A percentile compares a stretch with the other conserved stretches of the same genome.
These are phyloP conservation scores for Quercus parvula DNA, from an alignment of 306 rosid genomes.

Conservation along the genomic window DNA sequence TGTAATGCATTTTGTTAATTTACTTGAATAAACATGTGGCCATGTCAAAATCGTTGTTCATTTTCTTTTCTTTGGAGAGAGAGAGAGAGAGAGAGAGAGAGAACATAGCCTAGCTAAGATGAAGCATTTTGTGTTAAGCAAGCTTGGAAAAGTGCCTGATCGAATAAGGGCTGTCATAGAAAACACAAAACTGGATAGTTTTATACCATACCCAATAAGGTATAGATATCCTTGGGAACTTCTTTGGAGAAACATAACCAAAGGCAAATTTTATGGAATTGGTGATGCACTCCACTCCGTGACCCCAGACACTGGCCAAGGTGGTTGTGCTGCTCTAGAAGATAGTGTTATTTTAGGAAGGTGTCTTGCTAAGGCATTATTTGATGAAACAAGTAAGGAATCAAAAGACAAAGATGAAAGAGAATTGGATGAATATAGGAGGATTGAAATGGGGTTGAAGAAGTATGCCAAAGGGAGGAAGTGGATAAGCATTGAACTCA, in stretches of 20 bases:
- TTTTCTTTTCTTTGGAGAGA: slow-evolving; percentile 5
- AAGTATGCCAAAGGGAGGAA: slow-evolving; percentile 56
- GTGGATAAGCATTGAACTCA: slow-evolving; percentile 25
- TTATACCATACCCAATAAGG: slow-evolving; percentile 40
- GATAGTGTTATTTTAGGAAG: slow-evolving; percentile 64
- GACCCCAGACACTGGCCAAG: slow-evolving; percentile 67
- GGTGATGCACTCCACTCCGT: slow-evolving; percentile 71
- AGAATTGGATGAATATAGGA: slow-evolving; percentile 32
- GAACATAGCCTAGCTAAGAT: slow-evolving; percentile 29
- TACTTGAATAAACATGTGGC: no score
- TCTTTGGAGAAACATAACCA: slow-evolving; percentile 47
- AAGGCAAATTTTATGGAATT: slow-evolving; percentile 57
- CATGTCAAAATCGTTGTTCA: no score
- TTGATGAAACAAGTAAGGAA: not conserved
- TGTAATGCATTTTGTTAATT: no score
- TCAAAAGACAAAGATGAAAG: slow-evolving; percentile 10
- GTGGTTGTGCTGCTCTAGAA: slow-evolving; percentile 56
- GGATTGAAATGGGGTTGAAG: slow-evolving; percentile 47
- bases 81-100: slow-evolving; percentile 37
- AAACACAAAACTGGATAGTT: slow-evolving; percentile 29
- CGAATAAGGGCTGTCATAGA: slow-evolving; percentile 34
- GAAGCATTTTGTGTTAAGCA: slow-evolving; percentile 46
- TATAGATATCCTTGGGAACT: slow-evolving; percentile 66
- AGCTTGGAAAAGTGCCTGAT: slow-evolving; percentile 46
- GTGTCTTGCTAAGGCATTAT: slow-evolving; percentile 51